A percentile compares a stretch with the other conserved stretches of the same genome.
phyloP scores from a whole-genome alignment of 352 stramenopile genomes.

The Globisporangium viniferum region DNA sequence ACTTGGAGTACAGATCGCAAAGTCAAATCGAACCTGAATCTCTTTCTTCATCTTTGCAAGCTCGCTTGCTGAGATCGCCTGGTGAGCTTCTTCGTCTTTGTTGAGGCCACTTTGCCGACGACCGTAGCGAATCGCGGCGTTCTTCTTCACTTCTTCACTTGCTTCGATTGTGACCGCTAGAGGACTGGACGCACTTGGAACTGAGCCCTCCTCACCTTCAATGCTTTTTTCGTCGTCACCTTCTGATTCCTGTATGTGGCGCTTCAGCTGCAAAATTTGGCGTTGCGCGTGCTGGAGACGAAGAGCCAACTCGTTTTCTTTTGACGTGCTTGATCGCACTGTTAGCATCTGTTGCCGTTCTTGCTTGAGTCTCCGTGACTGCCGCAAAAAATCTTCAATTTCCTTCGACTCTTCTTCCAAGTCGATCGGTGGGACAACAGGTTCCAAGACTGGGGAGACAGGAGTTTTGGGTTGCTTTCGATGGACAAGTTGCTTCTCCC shows the following conservation, averaged over 20 bases:
- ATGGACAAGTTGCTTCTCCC: background rate
- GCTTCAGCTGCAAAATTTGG: slow-evolving; percentile 65
- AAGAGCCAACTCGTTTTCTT: slow-evolving; percentile 58
- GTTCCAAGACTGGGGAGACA: slow-evolving; percentile 15
- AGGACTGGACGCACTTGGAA: background rate
- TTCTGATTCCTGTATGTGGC: slow-evolving; percentile 42
- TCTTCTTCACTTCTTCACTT: background rate
- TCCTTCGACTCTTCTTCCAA: slow-evolving; percentile 48
- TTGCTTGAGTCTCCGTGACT: slow-evolving; percentile 32
- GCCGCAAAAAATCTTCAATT: slow-evolving; percentile 51
- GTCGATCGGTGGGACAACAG: slow-evolving; percentile 26
- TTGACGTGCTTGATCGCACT: slow-evolving; percentile 34
- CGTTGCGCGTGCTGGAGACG: slow-evolving; percentile 71
- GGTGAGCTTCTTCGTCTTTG: background rate
- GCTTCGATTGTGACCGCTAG: background rate
- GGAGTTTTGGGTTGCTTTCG: slow-evolving; percentile 3
- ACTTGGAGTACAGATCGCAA: background rate
- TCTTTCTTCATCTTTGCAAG: slow-evolving; percentile 47
- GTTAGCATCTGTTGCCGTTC: slow-evolving; percentile 23
- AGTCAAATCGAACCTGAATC: slow-evolving; percentile 31
- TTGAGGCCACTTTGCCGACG: background rate
- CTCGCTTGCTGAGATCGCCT: slow-evolving; percentile 2
- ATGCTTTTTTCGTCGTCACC: background rate
- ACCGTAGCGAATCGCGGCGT: background rate
- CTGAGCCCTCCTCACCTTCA: background rate